phyloP scores from a whole-genome alignment of 2,329 filamentous ascomycete species.

The Diplocarpon mali region DNA sequence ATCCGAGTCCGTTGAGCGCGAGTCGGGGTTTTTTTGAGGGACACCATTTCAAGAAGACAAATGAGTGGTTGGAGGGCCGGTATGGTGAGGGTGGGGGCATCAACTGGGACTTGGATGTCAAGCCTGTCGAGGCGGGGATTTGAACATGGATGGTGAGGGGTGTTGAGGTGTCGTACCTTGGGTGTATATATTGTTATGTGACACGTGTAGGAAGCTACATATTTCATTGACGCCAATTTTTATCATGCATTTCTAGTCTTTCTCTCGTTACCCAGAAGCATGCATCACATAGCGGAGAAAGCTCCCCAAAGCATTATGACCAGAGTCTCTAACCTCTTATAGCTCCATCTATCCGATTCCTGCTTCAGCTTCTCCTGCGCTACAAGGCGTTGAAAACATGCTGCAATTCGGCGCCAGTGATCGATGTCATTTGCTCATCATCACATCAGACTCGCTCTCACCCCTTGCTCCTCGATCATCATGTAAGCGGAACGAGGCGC shows the following conservation, averaged over 20 bases:
- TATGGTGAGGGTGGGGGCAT: conserved; percentile 76
- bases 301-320: conserved; percentile 41
- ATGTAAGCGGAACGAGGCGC: too few relatives aligned
- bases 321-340: conserved; percentile 53
- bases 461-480: too few relatives aligned
- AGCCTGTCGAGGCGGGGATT: conserved; percentile 12
- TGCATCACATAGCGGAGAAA: background rate
- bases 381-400: too few relatives aligned
- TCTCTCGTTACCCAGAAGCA: background rate
- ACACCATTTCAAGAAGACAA: conserved; percentile 69
- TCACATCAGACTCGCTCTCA: too few relatives aligned
- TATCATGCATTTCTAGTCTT: background rate
- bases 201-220: too few relatives aligned
- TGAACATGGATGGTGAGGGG: too few relatives aligned
- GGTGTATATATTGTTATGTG: too few relatives aligned
- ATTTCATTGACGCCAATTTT: too few relatives aligned
- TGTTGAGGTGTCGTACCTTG: too few relatives aligned
- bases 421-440: too few relatives aligned
- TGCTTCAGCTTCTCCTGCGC: conserved; percentile 41
- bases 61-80: conserved; percentile 68
- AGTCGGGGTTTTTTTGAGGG: conserved; percentile 72
- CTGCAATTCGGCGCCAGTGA: too few relatives aligned
- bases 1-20: conserved; percentile 90
- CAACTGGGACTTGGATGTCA: conserved; percentile 59
- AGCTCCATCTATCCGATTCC: conserved; percentile 36